Percentiles rank a stretch among this genome's conserved stretches.
Conservation (phyloP, 352 stramenopile genomes). For the Phytophthora kernoviae region DNA sequence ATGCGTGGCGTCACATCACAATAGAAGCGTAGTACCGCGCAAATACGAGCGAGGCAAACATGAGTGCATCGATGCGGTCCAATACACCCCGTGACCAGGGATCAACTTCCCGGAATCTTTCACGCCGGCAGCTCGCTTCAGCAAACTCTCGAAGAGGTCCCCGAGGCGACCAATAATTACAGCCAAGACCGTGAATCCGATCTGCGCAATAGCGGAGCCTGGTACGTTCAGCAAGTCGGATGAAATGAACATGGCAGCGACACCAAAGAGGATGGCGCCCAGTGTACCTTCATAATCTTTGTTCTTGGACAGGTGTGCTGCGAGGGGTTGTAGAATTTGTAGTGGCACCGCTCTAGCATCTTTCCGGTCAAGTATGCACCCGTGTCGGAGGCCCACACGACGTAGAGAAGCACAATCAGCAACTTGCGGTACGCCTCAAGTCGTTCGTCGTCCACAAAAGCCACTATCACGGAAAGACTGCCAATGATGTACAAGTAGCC, state of each 20-base stretch:
- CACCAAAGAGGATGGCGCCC: constrained; percentile 79
- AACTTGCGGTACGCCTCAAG: constrained; percentile 61
- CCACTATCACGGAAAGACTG: constrained; percentile 62
- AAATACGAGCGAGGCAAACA: constrained; percentile 88
- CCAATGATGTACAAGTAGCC: constrained; percentile 78
- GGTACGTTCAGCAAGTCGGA: constrained; percentile 72
- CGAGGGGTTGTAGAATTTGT: constrained; percentile 87
- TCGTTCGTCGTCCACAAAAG: constrained; percentile 68
- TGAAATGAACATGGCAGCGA: constrained; percentile 89
- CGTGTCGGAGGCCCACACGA: constrained; percentile 89
- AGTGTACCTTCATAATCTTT: constrained; percentile 96
- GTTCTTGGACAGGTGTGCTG: constrained; percentile 92
- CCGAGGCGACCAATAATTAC: constrained; percentile 93
- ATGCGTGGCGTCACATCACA: constrained; percentile 39
- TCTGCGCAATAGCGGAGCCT: constrained; percentile 76
- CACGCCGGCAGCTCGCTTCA: constrained; percentile 94
- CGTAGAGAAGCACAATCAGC: constrained; percentile 70
- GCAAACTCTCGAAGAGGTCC: constrained; percentile 95
- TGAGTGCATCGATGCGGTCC: constrained; percentile 95
- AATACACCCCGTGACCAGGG: constrained; percentile 96
- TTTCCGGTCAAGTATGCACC: constrained; percentile 94
- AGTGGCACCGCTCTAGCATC: constrained; percentile 84
- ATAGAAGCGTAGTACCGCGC: constrained; percentile 62
- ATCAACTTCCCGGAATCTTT: constrained; percentile 97
- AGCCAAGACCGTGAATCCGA: constrained; percentile 89